Evolutionary conservation across 495 filamentous ascomycete genomes (phyloP).

Genomic region (Neurospora sp.): DNA sequence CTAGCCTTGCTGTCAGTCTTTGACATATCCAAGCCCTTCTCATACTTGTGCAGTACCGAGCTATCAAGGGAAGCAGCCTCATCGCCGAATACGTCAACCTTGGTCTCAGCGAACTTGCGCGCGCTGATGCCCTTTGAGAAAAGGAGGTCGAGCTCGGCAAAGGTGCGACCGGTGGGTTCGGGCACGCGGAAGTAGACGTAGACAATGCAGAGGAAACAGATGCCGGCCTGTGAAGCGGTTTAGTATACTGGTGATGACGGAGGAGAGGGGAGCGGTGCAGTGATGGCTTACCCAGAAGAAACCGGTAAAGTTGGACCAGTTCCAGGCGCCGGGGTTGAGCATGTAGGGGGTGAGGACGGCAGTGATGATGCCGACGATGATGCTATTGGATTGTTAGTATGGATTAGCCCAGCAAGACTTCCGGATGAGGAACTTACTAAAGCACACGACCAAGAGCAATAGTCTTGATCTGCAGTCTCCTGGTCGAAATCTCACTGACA

Average conservation of each 20-base stretch:
- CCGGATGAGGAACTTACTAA: conserved; percentile 35
- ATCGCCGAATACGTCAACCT: conserved; percentile 59
- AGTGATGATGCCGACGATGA: conserved; percentile 58
- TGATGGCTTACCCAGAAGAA: conserved; percentile 57
- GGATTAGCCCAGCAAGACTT: not conserved
- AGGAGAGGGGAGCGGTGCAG: too few relatives aligned
- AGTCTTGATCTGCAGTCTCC: conserved; percentile 68
- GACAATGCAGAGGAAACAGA: conserved; percentile 61
- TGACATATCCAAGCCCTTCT: conserved; percentile 17
- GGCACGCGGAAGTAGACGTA: conserved; percentile 71
- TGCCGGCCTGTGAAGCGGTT: conserved; percentile 33
- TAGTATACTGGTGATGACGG: too few relatives aligned
- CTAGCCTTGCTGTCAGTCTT: conserved; percentile 1
- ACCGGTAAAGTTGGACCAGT: conserved; percentile 69
- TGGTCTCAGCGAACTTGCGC: conserved; percentile 54
- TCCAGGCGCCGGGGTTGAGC: conserved; percentile 63
- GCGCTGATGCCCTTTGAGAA: conserved; percentile 58
- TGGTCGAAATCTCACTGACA: conserved; percentile 63
- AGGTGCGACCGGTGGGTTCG: conserved; percentile 59
- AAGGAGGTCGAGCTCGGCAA: conserved; percentile 63
- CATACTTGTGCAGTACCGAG: conserved; percentile 39
- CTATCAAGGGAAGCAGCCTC: conserved; percentile 32
- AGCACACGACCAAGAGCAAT: conserved; percentile 53
- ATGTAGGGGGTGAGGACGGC: conserved; percentile 65
- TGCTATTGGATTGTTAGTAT: conserved; percentile 30